Percentiles rank a stretch among this genome's conserved stretches.
phyloP scores from a whole-genome alignment of 148 eudicot species.

The Rhododendron ferrugineum region DNA sequence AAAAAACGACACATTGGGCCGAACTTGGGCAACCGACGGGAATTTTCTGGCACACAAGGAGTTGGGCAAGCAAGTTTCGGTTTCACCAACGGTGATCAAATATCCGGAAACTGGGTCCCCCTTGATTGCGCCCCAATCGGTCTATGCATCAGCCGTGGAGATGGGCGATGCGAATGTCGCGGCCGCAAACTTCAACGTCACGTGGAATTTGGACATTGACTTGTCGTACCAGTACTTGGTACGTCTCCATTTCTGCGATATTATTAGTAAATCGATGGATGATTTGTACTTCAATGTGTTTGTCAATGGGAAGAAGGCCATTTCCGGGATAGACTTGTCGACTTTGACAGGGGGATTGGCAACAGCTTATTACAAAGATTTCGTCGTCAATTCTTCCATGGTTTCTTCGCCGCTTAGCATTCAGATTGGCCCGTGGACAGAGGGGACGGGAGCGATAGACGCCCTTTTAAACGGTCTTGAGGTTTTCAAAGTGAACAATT shows the following conservation, averaged over 20 bases:
- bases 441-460: constrained; percentile 15
- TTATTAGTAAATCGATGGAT: constrained; percentile 34
- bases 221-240: constrained; percentile 33
- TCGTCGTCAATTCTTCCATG: constrained; percentile 41
- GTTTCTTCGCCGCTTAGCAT: constrained; percentile 22
- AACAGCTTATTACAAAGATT: constrained; percentile 42
- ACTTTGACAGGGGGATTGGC: constrained; percentile 33
- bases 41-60: constrained; percentile 9
- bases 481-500: constrained; percentile 50
- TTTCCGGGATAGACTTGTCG: constrained; percentile 41
- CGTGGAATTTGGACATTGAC: constrained; percentile 49
- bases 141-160: constrained; percentile 35
- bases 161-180: constrained; percentile 28
- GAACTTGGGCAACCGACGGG: constrained; percentile 37
- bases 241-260: constrained; percentile 55
- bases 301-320: constrained; percentile 29
- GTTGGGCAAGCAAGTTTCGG: constrained; percentile 26
- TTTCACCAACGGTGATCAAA: constrained; percentile 20
- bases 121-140: constrained; percentile 32
- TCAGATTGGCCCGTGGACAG: constrained; percentile 35
- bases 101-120: constrained; percentile 37
- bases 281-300: constrained; percentile 53
- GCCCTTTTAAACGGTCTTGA: constrained; percentile 51
- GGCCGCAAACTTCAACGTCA: constrained; percentile 37
- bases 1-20: constrained; percentile 29